Base-by-base conservation (phyloP, 495 filamentous ascomycete genomes). In the Sabuloglossum arenarium region DNA sequence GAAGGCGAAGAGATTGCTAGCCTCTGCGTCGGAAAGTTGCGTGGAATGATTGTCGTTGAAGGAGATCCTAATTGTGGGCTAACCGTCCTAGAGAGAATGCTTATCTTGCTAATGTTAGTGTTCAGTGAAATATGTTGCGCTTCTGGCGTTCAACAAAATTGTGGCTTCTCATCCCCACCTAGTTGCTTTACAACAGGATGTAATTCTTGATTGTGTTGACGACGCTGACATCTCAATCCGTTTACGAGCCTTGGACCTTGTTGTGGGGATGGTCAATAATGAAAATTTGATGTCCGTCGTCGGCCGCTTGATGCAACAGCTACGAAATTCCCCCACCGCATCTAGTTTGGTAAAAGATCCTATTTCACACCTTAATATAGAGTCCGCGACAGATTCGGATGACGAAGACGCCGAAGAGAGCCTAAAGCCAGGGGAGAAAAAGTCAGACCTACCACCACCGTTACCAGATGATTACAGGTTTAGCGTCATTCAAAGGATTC, bases 211-310 rank as follows among this genome's bases (percentile, higher is more conserved):
- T 58, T 98, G 91, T 61, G 84, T 98, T 61, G 93, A 98, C 59
- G 94, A 94, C 68, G 70, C 82, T 5, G 91, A 98, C 65, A 87
- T 98, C 43, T 90, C 90, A n/a, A 97, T 98, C 59, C 82, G 91
- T 54, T 79, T 93, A 59, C 84, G 94, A 61, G 88, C 93, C 8
- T 74, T 98, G 10, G 89, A 97, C 61, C 75, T 98, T 25, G 85
- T 85, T 4, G 82, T 88, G 24, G 85, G 84, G 29, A 96, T 97
- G 85, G 87, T 94, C 58, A 86, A 78, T 61, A 79, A 73, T 52
- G 87, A 93, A 51, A 94, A 86, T 59, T 65, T 98, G 6, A 74
- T 83, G 27, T 73, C 73, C n/a, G 82, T 96, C 23, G 86, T 97
- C 24, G 82, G 86, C 43, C 86, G 86, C 14, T 72, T 98, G 24